Evolutionary conservation across 805 yeast species (phyloP).

Genomic region (Lachancea sp.): DNA sequence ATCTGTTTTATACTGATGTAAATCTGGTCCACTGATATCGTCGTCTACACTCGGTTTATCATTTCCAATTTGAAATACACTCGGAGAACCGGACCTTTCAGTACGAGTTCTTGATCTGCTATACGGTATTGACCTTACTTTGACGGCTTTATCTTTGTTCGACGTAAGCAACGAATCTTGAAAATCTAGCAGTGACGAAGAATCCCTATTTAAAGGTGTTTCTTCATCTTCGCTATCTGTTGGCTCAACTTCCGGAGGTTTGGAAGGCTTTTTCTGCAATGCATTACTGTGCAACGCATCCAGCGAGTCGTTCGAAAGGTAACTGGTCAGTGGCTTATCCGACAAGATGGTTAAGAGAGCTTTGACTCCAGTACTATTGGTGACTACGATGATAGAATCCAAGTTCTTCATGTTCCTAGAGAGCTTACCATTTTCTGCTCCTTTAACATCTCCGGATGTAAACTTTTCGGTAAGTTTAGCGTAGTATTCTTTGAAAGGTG

Average conservation of each 20-base stretch:
- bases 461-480: conserved; percentile 25
- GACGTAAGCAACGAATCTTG: conserved; percentile 30
- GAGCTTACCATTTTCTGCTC: not conserved
- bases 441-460: not conserved
- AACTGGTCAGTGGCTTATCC: conserved; percentile 29
- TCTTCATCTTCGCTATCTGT: conserved; percentile 16
- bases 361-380: conserved; percentile 32
- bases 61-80: not conserved
- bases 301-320: conserved; percentile 27
- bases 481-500: conserved; percentile 33
- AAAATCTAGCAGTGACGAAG: conserved; percentile 28
- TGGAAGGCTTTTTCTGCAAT: conserved; percentile 12
- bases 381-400: conserved; percentile 27
- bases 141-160: conserved; percentile 31
- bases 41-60: conserved; percentile 2
- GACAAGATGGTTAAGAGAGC: conserved; percentile 32
- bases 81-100: not conserved
- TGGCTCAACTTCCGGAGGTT: conserved; percentile 1
- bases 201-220: conserved; percentile 24
- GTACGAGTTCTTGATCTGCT: not conserved
- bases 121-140: conserved; percentile 23
- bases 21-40: conserved; percentile 9
- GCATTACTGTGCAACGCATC: conserved; percentile 21
- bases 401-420: conserved; percentile 5
- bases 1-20: conserved; percentile 12